Evolutionary conservation across 345 rosid genomes (phyloP), one percentile per base, ranked within the genome.

Genomic region (Capsella bursapastoris): DNA sequence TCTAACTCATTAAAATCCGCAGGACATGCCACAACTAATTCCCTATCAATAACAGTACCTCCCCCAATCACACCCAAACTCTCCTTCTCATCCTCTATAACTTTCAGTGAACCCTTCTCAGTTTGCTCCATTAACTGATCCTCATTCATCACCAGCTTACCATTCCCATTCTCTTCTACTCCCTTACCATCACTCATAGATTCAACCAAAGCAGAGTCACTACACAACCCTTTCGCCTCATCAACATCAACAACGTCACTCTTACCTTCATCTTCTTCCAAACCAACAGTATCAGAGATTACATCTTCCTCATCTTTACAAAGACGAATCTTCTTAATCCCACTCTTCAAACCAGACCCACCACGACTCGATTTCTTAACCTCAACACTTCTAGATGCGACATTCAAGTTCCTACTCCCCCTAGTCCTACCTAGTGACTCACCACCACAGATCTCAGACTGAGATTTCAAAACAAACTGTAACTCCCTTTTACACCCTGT

Each of bases 401-500:
- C 78, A 50, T 28, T 65, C 68, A 44, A 70, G 5, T 18, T 73
- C 71, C 64, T 81, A 63, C 84, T 80, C 31, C 89, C 79, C 25
- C 97, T 84, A 4, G 97, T 94, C 61, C 96, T 88, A 7, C 97
- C 97, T 65, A 91, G 27, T 5, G 84, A 79, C 78, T 71, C 72
- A 8, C 80, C 76, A 2, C 93, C 97, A 44, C 82, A 82, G 83
- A 93, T 88, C 92, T 94, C 97, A 11, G 92, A 78, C 68, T 83
- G 97, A 11, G 83, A 84, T 89, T 80, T 86, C 86, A 87, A 75
- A 8, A 92, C 95, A 59, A 91, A 94, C 77, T 86, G 93, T 35
- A 91, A 82, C 78, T 94, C 98, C 6, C 98, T 89, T 84, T 94
- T 94, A 45, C 84, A 64, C 28, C 98, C 91, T 3, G 88, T 80